phyloP scores from a whole-genome alignment of 768 basidiomycete species.

The Rhodotorula taiwanensis region DNA sequence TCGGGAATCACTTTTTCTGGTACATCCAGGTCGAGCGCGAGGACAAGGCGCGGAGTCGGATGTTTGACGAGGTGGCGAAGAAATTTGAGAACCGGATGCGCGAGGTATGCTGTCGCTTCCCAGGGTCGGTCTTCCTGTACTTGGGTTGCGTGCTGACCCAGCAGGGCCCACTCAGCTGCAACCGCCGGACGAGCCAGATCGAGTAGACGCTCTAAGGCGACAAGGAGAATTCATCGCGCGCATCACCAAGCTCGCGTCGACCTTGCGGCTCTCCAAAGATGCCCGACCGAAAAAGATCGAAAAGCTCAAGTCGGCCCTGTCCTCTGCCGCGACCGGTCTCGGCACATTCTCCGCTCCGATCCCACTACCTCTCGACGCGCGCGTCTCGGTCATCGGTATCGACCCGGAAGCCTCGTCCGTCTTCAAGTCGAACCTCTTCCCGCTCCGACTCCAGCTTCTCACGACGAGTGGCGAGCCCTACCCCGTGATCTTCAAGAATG shows the following conservation, averaged over 20 bases:
- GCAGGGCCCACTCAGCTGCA: no score
- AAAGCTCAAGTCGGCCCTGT: conserved; percentile 72
- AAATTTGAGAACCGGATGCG: conserved; percentile 81
- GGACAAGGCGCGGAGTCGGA: conserved; percentile 76
- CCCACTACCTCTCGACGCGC: conserved; percentile 86
- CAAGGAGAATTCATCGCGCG: conserved; percentile 85
- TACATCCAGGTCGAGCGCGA: conserved; percentile 92
- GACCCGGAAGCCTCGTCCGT: conserved; percentile 85
- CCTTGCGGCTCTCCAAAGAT: conserved; percentile 83
- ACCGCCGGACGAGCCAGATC: conserved; percentile 68
- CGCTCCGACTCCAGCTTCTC: conserved; percentile 82
- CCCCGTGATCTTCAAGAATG: conserved; percentile 96
- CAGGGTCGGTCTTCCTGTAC: no score
- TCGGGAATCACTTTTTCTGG: conserved; percentile 93
- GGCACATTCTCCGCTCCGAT: conserved; percentile 62
- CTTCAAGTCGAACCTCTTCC: conserved; percentile 95
- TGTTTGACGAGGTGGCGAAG: conserved; percentile 85
- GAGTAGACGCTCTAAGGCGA: conserved; percentile 78
- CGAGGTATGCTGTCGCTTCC: conserved; percentile 54
- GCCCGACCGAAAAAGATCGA: conserved; percentile 95
- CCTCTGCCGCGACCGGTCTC: conserved; percentile 77
- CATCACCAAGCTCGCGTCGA: conserved; percentile 75
- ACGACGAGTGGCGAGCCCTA: conserved; percentile 59
- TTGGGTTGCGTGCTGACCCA: background rate
- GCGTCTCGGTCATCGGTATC: conserved; percentile 73